A percentile compares a stretch with the other conserved stretches of the same genome.
phyloP scores from a whole-genome alignment of 2,329 filamentous ascomycete species.

The Verticillium zaregamsianum region DNA sequence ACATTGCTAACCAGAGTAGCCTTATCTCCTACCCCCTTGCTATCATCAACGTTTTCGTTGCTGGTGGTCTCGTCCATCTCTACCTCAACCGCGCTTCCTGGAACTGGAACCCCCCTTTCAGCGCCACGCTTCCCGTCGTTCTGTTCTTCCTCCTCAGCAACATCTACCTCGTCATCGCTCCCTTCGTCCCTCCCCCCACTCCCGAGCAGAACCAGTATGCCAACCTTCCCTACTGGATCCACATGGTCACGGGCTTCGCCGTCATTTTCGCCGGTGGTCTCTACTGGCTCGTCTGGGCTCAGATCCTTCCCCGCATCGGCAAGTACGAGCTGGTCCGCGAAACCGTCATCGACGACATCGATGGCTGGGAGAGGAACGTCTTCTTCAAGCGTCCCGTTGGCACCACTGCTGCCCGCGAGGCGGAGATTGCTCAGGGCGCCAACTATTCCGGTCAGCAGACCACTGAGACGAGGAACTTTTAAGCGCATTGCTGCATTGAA shows the following conservation, averaged over 20 bases:
- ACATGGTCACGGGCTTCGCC: conserved; percentile 54
- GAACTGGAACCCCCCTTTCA: conserved; percentile 52
- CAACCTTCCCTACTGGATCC: conserved; percentile 51
- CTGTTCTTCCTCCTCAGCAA: conserved; percentile 59
- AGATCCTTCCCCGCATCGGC: conserved; percentile 46
- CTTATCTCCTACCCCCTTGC: conserved; percentile 63
- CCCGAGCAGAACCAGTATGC: conserved; percentile 50
- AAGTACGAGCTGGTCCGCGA: conserved; percentile 53
- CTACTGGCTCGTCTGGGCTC: conserved; percentile 54
- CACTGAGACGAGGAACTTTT: neutral
- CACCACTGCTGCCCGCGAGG: neutral
- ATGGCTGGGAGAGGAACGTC: conserved; percentile 59
- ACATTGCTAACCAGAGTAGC: conserved; percentile 23
- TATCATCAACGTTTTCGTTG: conserved; percentile 52
- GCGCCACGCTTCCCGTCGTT: conserved; percentile 48
- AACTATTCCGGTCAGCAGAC: neutral
- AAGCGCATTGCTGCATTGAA: neutral
- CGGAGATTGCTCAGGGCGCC: neutral
- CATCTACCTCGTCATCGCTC: conserved; percentile 56
- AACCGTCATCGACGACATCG: conserved; percentile 47
- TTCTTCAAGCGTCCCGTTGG: conserved; percentile 41
- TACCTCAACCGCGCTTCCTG: conserved; percentile 42
- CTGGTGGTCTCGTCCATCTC: conserved; percentile 48
- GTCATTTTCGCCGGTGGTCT: conserved; percentile 47
- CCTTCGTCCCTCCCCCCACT: conserved; percentile 47